Evolutionary conservation across 768 basidiomycete genomes (phyloP), one percentile per base, ranked within the genome.

Genomic region (Gymnopilus dilepis): DNA sequence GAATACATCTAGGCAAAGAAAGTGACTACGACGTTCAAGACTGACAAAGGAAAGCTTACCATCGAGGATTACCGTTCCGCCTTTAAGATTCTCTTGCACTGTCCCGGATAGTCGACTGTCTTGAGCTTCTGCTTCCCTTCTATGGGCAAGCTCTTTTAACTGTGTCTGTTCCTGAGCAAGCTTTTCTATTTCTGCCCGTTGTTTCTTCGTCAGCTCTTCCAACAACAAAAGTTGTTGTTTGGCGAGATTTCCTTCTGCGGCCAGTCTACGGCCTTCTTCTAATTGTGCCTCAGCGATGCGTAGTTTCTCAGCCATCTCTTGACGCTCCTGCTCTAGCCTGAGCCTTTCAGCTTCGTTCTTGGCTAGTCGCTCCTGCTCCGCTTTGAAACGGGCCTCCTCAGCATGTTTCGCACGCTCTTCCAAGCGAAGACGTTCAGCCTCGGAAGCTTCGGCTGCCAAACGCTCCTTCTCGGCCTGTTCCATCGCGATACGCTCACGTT

Each of bases 1-100:
- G 66, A 91, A 90, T 13, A 89, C 81, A 73, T 91, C 89, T 64
- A 40, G n/a, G 30, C 9, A 30, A 58, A 48, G 56, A 13, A 6
- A 12, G n/a, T n/a, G n/a, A n/a, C n/a, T n/a, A n/a, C n/a, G n/a
- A n/a, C n/a, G n/a, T n/a, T n/a, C n/a, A n/a, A 37, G 54, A 17
- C 31, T 19, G 9, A 56, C 52, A 58, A 69, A n/a, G n/a, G n/a
- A n/a, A n/a, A n/a, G n/a, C 69, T 67, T 63, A 64, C 22, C 52
- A 17, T 63, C 38, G 37, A 66, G 28, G 33, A 51, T 30, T 28
- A 30, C 34, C 6, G 28, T 26, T 26, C 21, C 31, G 34, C 24
- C 15, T 15, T 43, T 28, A 17, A 15, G 6, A 17, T 17, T 28
- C 45, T 41, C 40, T 21, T 30, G 28, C 24, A 15, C 8, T 3